Evolutionary conservation across 805 yeast genomes (phyloP).

Genomic region (Saccharomycopsis amapae): DNA sequence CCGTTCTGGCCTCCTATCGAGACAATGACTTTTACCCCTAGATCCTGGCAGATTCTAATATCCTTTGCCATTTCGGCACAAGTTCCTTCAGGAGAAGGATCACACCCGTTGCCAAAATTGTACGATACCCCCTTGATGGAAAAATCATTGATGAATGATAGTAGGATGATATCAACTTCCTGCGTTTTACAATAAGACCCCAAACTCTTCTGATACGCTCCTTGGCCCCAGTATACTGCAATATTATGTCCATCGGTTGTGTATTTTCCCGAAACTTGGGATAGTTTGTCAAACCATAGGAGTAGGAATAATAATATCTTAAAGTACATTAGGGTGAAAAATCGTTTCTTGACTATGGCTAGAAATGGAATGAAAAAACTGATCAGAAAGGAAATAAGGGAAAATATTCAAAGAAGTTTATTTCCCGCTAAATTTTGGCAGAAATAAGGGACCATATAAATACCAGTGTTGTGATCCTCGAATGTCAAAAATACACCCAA

Average conservation of each 20-base stretch:
- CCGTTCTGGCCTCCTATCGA: slow-evolving; percentile 79
- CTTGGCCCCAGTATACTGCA: slow-evolving; percentile 76
- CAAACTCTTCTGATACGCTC: slow-evolving; percentile 28
- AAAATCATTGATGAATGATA: slow-evolving; percentile 29
- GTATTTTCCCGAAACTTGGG: neutral
- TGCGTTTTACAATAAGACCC: slow-evolving; percentile 14
- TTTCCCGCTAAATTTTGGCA: too few species aligned
- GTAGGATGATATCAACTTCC: slow-evolving; percentile 28
- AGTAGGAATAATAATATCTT: neutral
- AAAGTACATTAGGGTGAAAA: neutral
- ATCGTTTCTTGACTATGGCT: too few species aligned
- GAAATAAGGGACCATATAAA: too few species aligned
- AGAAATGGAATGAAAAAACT: neutral
- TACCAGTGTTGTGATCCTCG: too few species aligned
- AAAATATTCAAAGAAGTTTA: too few species aligned
- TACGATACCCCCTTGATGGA: neutral
- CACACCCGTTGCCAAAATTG: slow-evolving; percentile 13
- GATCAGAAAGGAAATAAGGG: neutral
- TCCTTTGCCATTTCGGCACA: slow-evolving; percentile 45
- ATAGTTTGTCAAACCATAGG: neutral
- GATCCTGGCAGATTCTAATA: slow-evolving; percentile 64
- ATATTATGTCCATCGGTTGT: slow-evolving; percentile 32
- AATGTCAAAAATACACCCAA: too few species aligned
- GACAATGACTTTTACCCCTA: slow-evolving; percentile 68
- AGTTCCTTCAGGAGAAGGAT: slow-evolving; percentile 23